phyloP scores from a whole-genome alignment of 2,329 filamentous ascomycete genomes.

The Cercospora sesami region DNA sequence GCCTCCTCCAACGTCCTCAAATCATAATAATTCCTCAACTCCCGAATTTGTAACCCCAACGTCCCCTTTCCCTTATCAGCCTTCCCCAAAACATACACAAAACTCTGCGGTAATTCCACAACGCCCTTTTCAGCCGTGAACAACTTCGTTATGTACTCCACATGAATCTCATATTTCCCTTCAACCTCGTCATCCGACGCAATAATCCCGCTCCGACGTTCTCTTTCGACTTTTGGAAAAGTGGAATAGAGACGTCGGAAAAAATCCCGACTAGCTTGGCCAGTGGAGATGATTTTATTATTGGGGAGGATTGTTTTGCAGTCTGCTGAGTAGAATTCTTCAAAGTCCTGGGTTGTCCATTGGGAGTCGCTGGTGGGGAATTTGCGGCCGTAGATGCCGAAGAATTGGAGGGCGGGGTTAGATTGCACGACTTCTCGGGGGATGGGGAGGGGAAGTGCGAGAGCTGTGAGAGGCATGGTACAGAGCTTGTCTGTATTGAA shows the following conservation, averaged over 20 bases:
- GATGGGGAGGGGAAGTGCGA: constrained; percentile 11
- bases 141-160: constrained; percentile 17
- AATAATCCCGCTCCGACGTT: constrained; percentile 15
- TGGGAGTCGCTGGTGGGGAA: constrained; percentile 20
- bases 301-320: constrained; percentile 15
- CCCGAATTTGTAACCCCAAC: constrained; percentile 18
- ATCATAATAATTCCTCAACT: constrained; percentile 26
- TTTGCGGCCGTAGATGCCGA: constrained; percentile 16
- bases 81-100: constrained; percentile 20
- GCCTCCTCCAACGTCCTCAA: constrained; percentile 20
- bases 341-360: constrained; percentile 5
- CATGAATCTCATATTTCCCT: constrained; percentile 15
- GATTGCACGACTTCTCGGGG: neutral
- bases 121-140: neutral
- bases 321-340: constrained; percentile 15
- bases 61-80: constrained; percentile 20
- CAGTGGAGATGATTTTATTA: neutral
- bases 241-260: constrained; percentile 14
- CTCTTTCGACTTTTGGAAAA: constrained; percentile 17
- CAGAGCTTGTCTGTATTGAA: neutral
- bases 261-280: constrained; percentile 11
- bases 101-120: constrained; percentile 20
- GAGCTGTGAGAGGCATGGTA: constrained; percentile 3
- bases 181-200: constrained; percentile 7
- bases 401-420: constrained; percentile 19